Evolutionary conservation across 139 green algal genomes (phyloP), one percentile per base, ranked within the genome.

Genomic region (Coccomyxa sp.): DNA sequence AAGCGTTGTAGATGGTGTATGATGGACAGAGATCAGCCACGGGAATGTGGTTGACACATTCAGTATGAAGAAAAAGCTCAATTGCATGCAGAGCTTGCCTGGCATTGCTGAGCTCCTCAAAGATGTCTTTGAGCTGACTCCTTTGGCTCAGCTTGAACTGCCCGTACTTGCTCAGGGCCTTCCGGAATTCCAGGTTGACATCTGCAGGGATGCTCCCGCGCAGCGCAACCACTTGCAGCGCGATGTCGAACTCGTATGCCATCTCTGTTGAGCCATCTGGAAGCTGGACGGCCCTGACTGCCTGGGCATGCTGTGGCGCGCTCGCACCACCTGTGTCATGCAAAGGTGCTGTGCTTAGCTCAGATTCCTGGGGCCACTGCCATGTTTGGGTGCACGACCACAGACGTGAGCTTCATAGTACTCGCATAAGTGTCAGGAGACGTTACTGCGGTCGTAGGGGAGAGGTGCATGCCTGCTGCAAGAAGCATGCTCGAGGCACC

Each of bases 121-220:
- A 95, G 7, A 96, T 91, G 69, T 95, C 92, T 16, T 75, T 55
- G 38, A 95, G 79, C 76, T 92, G 89, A 5, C 69, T 41, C 6
- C 88, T 83, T 79, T 93, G 88, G 10, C 85, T 86, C 39, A 95
- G n/a, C 8, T 79, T 80, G 31, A 93, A 88, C 24, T 86, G 75
- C 7, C 83, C 85, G 69, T 90, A 91, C 40, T 82, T 83, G 24
- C 86, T 83, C 73, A 91, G 33, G 0, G 78, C 86, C 2, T 78
- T 64, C 39, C 85, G 87, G 87, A 92, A 97, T 72, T 97, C 90
- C 35, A 89, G 0, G 0, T 91, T 70, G 88, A 87, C 94, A 27
- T 90, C 78, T 38, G 81, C 34, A 0, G 92, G 89, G 8, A 95
- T 77, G 6, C 86, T 89, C n/a, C 89, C 88, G 1, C 86, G 79